These are phyloP conservation scores for Aspergillus coremiiformis DNA, from an alignment of 495 filamentous ascomycete genomes.

Conservation along the genomic window DNA sequence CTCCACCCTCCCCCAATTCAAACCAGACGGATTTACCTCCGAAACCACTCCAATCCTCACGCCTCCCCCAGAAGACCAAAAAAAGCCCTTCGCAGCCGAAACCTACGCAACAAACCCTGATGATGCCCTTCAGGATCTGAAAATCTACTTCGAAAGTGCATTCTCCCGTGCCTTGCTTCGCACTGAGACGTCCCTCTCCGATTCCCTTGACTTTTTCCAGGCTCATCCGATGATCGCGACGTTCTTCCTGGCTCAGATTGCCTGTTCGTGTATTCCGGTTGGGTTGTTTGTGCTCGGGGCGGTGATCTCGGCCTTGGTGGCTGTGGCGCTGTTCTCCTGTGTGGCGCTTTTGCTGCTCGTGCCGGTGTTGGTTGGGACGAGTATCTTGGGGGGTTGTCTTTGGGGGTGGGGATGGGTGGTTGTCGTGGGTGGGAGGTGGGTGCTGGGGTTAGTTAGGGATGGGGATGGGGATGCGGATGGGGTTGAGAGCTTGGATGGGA, in stretches of 20 bases:
- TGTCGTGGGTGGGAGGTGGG: slow-evolving; percentile 49
- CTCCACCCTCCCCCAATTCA: slow-evolving; percentile 1
- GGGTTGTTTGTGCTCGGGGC: slow-evolving; percentile 53
- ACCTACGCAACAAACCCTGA: not conserved
- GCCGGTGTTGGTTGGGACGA: slow-evolving; percentile 55
- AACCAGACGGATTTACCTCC: not conserved
- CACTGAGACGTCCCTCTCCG: too few relatives aligned
- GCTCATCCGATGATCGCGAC: slow-evolving; percentile 20
- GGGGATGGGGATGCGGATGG: not conserved
- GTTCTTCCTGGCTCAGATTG: slow-evolving; percentile 49
- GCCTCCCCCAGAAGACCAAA: not conserved
- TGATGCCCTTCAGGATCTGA: not conserved
- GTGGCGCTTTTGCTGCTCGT: slow-evolving; percentile 58
- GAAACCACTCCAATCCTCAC: not conserved
- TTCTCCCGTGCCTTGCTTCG: too few relatives aligned
- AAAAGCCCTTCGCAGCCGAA: not conserved
- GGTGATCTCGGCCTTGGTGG: slow-evolving; percentile 40
- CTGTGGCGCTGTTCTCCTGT: slow-evolving; percentile 48
- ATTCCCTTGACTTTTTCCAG: not conserved
- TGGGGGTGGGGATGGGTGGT: slow-evolving; percentile 57
- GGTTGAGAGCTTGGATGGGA: not conserved
- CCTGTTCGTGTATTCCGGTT: slow-evolving; percentile 51
- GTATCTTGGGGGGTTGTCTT: slow-evolving; percentile 44
- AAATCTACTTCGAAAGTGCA: too few relatives aligned
- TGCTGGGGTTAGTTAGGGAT: slow-evolving; percentile 5